These are phyloP conservation scores for Brassica hybrid DNA, from an alignment of 441 rosid species.

Conservation along the genomic window DNA sequence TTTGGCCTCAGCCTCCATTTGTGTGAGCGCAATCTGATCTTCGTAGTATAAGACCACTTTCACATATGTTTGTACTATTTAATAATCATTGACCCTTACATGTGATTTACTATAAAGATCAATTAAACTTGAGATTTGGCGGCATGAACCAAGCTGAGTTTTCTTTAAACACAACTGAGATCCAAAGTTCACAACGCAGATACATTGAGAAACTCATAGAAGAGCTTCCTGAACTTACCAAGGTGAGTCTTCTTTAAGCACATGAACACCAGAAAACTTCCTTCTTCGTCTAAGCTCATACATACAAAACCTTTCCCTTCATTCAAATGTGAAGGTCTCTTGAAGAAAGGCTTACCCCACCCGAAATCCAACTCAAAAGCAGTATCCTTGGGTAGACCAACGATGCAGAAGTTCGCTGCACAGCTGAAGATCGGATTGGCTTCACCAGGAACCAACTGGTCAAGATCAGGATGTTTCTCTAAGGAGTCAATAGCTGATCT, in stretches of 20 bases:
- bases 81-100: background rate
- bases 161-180: background rate
- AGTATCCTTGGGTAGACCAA: constrained; percentile 31
- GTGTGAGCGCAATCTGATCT: constrained; percentile 54
- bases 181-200: constrained; percentile 25
- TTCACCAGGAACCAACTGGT: constrained; percentile 40
- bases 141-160: background rate
- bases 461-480: constrained; percentile 41
- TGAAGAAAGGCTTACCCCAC: constrained; percentile 44
- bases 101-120: background rate
- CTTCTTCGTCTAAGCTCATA: constrained; percentile 37
- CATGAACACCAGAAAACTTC: constrained; percentile 40
- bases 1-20: constrained; percentile 85
- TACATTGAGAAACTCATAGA: constrained; percentile 40
- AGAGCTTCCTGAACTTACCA: constrained; percentile 40
- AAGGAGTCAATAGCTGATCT: constrained; percentile 50
- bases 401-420: constrained; percentile 43
- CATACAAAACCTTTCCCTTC: constrained; percentile 43
- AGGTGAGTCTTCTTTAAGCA: constrained; percentile 40
- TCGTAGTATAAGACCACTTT: background rate
- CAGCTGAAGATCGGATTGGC: constrained; percentile 41
- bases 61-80: background rate
- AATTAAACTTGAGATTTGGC: background rate
- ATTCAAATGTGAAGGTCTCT: constrained; percentile 37
- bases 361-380: constrained; percentile 49